Base-by-base conservation (phyloP, 176 grass and related monocot genomes). In the Urochloa ruziziensis region DNA sequence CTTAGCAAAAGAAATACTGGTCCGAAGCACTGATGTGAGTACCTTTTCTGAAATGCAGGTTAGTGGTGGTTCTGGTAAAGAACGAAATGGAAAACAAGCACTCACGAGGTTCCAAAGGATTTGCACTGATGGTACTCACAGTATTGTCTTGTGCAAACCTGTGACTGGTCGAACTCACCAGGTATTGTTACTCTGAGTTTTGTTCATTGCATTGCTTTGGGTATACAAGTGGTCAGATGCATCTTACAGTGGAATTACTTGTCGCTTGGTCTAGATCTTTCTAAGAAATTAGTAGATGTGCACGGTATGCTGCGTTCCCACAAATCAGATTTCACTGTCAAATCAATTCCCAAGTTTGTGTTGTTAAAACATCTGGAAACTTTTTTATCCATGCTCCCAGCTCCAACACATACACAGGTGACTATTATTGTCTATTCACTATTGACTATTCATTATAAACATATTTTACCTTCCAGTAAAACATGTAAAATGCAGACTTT, bases 91-190 rank as follows among this genome's bases (percentile, higher is more conserved):
- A 85, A 98, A 98, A 62, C 82, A 74, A 83, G 93, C 96, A 48
- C 90, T 91, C 58, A 98, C 96, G 25, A 98, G 88, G 61, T 98
- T 98, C 82, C 84, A 93, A 48, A 93, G 89, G 84, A 91, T 95
- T 48, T 86, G 80, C 61, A 93, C 91, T 34, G 76, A 93, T 65
- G 93, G 93, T 27, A 83, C 71, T 67, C 70, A 91, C 52, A 98
- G 96, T 77, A 85, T 98, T 78, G 89, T 98, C 76, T 83, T 93
- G 61, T 98, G 93, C 83, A 95, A 98, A 90, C 96, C 93, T 73
- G 78, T 98, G 48, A 95, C 96, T 86, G 96, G 96, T 54, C 89
- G 96, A 61, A 95, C 96, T 80, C 96, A 98, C 89, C 96, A 98
- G 96, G 96, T 98, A 93, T 60, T 6, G 48, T 63, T 73, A 62